Base-by-base conservation (phyloP, 2,329 filamentous ascomycete species). In the Aureobasidium leucospermi region DNA sequence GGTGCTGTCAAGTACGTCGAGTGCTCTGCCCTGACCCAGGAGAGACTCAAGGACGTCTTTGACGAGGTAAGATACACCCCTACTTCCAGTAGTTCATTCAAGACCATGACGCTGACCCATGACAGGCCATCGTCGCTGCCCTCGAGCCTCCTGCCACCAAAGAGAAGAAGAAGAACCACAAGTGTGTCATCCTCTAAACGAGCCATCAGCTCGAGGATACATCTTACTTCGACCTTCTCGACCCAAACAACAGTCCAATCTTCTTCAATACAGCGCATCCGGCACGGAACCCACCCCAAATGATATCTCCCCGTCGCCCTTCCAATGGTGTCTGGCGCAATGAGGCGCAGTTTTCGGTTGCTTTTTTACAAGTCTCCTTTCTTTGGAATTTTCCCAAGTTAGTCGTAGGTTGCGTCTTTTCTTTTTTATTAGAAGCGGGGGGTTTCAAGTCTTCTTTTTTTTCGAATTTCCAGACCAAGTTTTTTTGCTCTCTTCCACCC, bases 1-100 rank as follows among this genome's bases (percentile, higher is more conserved):
- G 91, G 91, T 63, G 94, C 94, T 5, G 90, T 99, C 69, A 97
- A 96, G 81, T 99, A 99, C 69, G 94, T 97, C 65, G 94, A 99
- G 79, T 99, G 94, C 80, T 96, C 92, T 72, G 94, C 94, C 60
- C 79, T 99, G 74, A 97, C 94, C 63, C 94, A 99, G 79, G 96
- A 92, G 79, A 96, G 96, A 78, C 79, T 99, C 66, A 99, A 99
- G 82, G 94, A 97, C 72, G 94, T 99, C 16, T 99, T 99, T 76
- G 94, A 99, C 70, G 94, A 97, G 88, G 92, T 96, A 82, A 67
- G 83, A 71, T 15, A 11, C 23, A 23, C 16, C 19, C 10, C 11
- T 10, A 10, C n/a, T 41, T 9, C 8, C 34, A 36, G 16, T 11
- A 11, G 19, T 15, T 15, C 19, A 23, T 23, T 43, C 36, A 45